Percentiles rank a stretch among this genome's conserved stretches.
These are phyloP conservation scores for Carex parvula DNA, from an alignment of 176 grass and related monocot species.

Conservation along the genomic window DNA sequence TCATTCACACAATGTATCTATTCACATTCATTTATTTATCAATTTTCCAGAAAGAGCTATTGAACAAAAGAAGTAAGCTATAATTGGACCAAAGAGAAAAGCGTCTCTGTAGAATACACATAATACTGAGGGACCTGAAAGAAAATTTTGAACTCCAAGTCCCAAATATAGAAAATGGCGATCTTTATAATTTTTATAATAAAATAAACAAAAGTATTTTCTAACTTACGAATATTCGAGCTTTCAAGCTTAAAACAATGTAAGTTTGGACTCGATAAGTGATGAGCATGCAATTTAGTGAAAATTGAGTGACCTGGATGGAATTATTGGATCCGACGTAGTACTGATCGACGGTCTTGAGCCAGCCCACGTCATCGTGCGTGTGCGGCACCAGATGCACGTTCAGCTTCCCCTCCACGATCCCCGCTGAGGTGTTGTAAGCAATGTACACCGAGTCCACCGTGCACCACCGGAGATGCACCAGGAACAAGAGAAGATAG, in stretches of 20 bases:
- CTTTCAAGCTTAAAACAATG: not conserved
- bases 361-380: constrained; percentile 78
- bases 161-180: not conserved
- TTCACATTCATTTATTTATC: not conserved
- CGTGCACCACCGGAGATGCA: not conserved
- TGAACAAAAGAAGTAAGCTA: not conserved
- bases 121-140: not conserved
- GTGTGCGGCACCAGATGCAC: constrained; percentile 69
- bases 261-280: not conserved
- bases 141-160: not conserved
- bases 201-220: not conserved
- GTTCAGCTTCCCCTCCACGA: constrained; percentile 62
- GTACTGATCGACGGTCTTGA: constrained; percentile 82
- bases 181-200: not conserved
- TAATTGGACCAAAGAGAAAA: not conserved
- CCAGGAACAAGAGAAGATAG: constrained; percentile 17
- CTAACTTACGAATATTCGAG: not conserved
- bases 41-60: not conserved
- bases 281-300: not conserved
- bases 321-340: constrained; percentile 84
- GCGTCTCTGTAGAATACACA: not conserved
- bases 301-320: constrained; percentile 52
- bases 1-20: not conserved
- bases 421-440: constrained; percentile 76
- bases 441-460: constrained; percentile 54